These are phyloP conservation scores for Isoetes taiwanensis DNA, from an alignment of 75 land plant genomes.

Conservation along the genomic window DNA sequence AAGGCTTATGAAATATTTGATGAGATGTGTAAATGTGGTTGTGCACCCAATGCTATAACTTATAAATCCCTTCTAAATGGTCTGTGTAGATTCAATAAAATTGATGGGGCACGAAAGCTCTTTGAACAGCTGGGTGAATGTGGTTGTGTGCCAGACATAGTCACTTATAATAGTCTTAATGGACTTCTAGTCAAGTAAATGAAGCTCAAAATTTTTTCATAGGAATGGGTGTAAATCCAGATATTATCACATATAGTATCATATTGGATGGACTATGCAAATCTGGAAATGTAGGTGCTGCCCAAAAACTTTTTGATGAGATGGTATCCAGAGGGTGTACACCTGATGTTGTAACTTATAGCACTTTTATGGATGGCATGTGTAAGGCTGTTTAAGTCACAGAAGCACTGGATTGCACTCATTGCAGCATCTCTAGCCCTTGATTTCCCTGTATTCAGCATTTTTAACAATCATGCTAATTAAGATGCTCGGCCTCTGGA, in stretches of 20 bases:
- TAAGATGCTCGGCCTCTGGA: too few species aligned
- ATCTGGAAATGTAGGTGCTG: constrained; percentile 20
- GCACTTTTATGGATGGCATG: constrained; percentile 33
- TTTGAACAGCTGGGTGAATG: neutral
- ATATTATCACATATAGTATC: constrained; percentile 25
- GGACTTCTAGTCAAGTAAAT: too few species aligned
- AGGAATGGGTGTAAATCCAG: constrained; percentile 32
- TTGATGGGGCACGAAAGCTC: constrained; percentile 22
- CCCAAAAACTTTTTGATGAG: constrained; percentile 21
- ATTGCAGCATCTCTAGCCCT: constrained; percentile 96
- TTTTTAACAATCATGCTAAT: too few species aligned
- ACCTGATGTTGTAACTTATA: constrained; percentile 37
- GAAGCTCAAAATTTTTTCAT: constrained; percentile 28
- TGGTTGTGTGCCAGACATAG: constrained; percentile 1
- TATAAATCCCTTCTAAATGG: constrained; percentile 31
- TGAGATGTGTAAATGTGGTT: constrained; percentile 35
- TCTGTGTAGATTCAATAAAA: constrained; percentile 29
- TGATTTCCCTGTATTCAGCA: constrained; percentile 61
- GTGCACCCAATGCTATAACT: constrained; percentile 31
- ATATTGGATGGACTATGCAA: constrained; percentile 49
- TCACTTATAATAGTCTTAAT: neutral
- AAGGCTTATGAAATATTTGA: constrained; percentile 32
- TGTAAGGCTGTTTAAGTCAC: too few species aligned
- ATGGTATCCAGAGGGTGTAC: constrained; percentile 19
- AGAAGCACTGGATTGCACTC: constrained; percentile 94